phyloP scores from a whole-genome alignment of 352 stramenopile species.

The Blastocystis hominis region DNA sequence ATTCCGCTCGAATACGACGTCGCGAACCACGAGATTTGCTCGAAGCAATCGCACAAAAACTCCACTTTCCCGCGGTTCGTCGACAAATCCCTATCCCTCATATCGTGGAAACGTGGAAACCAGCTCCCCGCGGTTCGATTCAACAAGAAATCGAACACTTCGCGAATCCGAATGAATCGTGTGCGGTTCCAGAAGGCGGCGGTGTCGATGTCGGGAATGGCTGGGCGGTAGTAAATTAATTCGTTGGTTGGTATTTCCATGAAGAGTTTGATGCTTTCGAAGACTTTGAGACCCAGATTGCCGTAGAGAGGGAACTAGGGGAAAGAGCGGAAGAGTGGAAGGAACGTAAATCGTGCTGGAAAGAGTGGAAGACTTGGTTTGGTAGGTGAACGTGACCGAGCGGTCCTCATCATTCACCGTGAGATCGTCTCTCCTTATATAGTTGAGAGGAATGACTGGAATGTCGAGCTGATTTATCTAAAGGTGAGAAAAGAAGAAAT shows the following conservation, averaged over 20 bases:
- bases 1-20: neutral
- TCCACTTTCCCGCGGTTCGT: neutral
- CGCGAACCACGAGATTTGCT: neutral
- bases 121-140: neutral
- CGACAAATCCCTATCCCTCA: neutral
- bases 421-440: neutral
- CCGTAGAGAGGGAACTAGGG: constrained; percentile 34
- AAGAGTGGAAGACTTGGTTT: neutral
- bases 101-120: neutral
- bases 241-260: too few relatives aligned
- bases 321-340: neutral
- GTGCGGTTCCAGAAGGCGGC: neutral
- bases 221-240: neutral
- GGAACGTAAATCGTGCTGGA: neutral
- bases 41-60: neutral
- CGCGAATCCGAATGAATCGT: neutral
- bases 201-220: neutral
- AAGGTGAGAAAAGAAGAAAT: neutral
- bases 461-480: neutral
- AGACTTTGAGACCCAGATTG: constrained; percentile 34
- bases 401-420: neutral
- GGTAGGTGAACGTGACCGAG: neutral
- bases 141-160: neutral
- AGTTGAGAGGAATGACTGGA: neutral
- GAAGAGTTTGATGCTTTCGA: neutral